A percentile compares a stretch with the other conserved stretches of the same genome.
Evolutionary conservation across 129 eudicot species (phyloP).

Genomic region (Gnaphalium uliginosum): DNA sequence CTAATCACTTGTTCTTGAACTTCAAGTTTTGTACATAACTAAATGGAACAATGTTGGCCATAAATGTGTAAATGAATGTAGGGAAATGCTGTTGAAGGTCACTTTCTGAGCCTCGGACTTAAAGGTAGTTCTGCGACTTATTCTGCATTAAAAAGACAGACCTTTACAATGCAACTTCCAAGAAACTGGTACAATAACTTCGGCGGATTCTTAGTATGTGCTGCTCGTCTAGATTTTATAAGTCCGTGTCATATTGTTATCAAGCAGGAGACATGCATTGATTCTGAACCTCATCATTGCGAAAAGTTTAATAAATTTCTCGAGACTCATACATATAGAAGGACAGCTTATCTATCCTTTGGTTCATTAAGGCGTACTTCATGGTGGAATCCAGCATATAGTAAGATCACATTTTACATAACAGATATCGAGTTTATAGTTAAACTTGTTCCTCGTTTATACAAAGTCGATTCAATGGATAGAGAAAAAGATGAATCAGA

Average conservation of each 20-base stretch:
- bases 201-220: not conserved
- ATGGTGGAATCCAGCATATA: not conserved
- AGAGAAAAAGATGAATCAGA: not conserved
- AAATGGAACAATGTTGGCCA: not conserved
- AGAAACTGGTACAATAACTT: not conserved
- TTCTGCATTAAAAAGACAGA: not conserved
- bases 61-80: not conserved
- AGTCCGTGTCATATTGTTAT: not conserved
- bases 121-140: not conserved
- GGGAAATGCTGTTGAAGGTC: not conserved
- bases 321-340: not conserved
- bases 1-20: not conserved
- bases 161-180: constrained; percentile 7
- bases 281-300: not conserved
- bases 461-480: not conserved
- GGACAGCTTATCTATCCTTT: constrained; percentile 5
- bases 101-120: not conserved
- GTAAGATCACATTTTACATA: not conserved
- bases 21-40: not conserved
- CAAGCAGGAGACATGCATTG: not conserved
- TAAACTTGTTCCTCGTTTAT: not conserved
- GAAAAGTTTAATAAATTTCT: not conserved
- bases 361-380: constrained; percentile 8
- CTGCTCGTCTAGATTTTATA: too few species aligned
- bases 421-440: not conserved